Evolutionary conservation across 129 eudicot genomes (phyloP).

Genomic region (Kitagawia praeruptora): DNA sequence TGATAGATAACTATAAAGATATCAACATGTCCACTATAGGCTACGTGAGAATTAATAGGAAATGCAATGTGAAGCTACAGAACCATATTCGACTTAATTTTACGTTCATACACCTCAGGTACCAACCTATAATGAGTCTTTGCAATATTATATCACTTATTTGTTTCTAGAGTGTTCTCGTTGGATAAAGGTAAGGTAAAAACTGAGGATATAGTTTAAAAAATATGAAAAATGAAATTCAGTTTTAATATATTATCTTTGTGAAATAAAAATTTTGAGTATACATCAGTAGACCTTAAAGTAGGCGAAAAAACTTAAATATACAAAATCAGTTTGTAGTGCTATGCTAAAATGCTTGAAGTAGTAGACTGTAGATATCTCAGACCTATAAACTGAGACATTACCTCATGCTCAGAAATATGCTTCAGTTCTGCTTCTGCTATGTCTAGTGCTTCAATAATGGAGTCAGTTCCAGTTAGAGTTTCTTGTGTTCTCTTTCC

Average conservation of each 20-base stretch:
- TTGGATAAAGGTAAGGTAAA: too few species aligned
- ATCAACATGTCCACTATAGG: background rate
- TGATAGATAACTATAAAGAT: background rate
- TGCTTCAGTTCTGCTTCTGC: slow-evolving; percentile 81
- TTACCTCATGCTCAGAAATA: slow-evolving; percentile 77
- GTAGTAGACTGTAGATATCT: background rate
- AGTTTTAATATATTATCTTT: background rate
- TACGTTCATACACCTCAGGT: background rate
- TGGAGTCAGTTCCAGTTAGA: slow-evolving; percentile 73
- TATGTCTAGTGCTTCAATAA: slow-evolving; percentile 83
- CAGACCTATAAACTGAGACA: background rate
- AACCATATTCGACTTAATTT: background rate
- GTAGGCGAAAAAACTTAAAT: background rate
- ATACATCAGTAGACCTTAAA: background rate
- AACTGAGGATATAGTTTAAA: background rate
- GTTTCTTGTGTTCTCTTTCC: slow-evolving; percentile 95
- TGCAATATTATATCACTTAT: too few species aligned
- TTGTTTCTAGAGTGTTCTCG: too few species aligned
- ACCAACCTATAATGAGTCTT: too few species aligned
- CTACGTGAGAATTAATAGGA: too few species aligned
- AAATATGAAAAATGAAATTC: background rate
- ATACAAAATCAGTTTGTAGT: too few species aligned
- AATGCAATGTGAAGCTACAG: background rate
- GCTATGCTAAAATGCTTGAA: background rate
- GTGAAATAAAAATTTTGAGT: background rate